Evolutionary conservation across 2,329 filamentous ascomycete genomes (phyloP).

Genomic region (Microdochium bolleyi): DNA sequence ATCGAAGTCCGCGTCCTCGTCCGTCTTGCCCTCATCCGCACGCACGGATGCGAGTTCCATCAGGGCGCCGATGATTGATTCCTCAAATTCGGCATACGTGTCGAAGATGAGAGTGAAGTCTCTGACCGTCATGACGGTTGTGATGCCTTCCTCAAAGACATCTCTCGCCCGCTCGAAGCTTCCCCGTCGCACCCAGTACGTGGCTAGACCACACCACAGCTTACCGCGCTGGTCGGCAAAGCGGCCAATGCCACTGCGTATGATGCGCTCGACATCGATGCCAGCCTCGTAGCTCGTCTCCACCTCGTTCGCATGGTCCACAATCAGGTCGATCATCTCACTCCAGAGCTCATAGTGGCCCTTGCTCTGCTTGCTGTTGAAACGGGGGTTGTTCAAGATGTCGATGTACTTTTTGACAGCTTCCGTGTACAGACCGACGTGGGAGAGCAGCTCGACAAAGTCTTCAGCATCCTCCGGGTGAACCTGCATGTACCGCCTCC

Average conservation of each 20-base stretch:
- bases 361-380: constrained; percentile 88
- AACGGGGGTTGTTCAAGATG: constrained; percentile 82
- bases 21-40: constrained; percentile 67
- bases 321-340: constrained; percentile 92
- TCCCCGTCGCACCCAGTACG: constrained; percentile 91
- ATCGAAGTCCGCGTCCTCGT: constrained; percentile 85
- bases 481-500: constrained; percentile 93
- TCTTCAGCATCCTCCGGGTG: constrained; percentile 94
- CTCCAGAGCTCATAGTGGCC: constrained; percentile 96
- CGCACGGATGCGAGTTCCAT: constrained; percentile 81
- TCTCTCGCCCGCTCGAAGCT: constrained; percentile 91
- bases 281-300: constrained; percentile 73
- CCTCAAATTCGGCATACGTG: constrained; percentile 93
- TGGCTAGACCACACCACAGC: constrained; percentile 88
- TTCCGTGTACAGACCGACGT: constrained; percentile 80
- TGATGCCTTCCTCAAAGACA: constrained; percentile 91
- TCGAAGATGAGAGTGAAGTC: constrained; percentile 97
- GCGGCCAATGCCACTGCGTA: constrained; percentile 81
- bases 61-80: constrained; percentile 83
- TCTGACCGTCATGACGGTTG: constrained; percentile 95
- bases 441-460: constrained; percentile 81
- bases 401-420: constrained; percentile 87
- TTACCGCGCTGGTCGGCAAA: constrained; percentile 94
- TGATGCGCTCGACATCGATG: constrained; percentile 86
- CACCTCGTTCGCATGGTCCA: constrained; percentile 81